Evolutionary conservation across 257 asterid species (phyloP), one percentile per base, ranked within the genome.

Genomic region (Solanum chmielewskii): DNA sequence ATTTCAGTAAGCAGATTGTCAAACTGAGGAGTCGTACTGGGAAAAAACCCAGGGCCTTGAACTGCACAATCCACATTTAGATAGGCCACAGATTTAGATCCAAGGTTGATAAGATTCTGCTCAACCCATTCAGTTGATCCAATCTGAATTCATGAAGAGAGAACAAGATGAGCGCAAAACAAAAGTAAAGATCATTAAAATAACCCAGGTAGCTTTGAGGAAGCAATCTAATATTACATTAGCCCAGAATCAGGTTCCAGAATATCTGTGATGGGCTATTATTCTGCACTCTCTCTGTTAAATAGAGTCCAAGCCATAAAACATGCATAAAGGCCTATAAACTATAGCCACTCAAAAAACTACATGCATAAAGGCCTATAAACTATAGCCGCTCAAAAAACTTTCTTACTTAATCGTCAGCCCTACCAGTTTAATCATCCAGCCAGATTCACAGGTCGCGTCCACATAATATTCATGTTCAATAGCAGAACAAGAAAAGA

Each of bases 61-160:
- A 92, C 98, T 15, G 98, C 99, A 71, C 99, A 97, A 89, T 97
- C 99, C 89, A 97, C 96, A 78, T 97, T 97, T 66, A 97, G 90
- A 88, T 97, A 97, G 77, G 98, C 98, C 83, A 97, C 97, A 15
- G 98, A 93, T 90, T 93, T 94, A 33, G 96, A 87, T 13, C 96
- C 95, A 82, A 97, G 96, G 92, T 93, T 95, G 92, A 91, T 15
- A 62, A 92, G 90, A 90, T 97, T 95, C 87, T 97, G 95, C 92
- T 96, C 99, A 70, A 95, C 98, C 99, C 99, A 96, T 90, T 96
- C 99, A 23, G 98, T 93, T 14, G 99, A 96, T 73, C 99, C 99
- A 90, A 96, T 93, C 99, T 95, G 94, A 81, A 87, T 88, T 80
- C 87, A 89, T 25, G 81, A 31, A 23, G 88, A 85, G 85, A 81